phyloP scores from a whole-genome alignment of 2,329 filamentous ascomycete species.

The Bipolaris bicolor region DNA sequence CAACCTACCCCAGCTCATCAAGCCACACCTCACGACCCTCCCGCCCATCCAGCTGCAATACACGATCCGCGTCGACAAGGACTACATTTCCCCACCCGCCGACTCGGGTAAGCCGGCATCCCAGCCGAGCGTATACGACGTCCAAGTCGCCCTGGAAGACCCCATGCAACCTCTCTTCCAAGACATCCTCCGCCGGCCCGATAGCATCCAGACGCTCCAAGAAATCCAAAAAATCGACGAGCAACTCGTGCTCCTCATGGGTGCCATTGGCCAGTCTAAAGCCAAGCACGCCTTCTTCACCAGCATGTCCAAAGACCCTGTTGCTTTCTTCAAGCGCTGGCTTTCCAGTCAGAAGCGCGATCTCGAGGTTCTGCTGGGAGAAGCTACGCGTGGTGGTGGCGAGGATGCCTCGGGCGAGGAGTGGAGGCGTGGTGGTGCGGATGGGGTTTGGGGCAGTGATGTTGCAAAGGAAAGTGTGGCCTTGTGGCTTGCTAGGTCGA shows the following conservation, averaged over 20 bases:
- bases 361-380: constrained; percentile 84
- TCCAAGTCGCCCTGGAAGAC: constrained; percentile 83
- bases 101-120: constrained; percentile 72
- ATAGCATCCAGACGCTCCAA: constrained; percentile 69
- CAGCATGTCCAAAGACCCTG: constrained; percentile 78
- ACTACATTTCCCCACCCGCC: constrained; percentile 62
- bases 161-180: constrained; percentile 72
- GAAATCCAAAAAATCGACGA: constrained; percentile 81
- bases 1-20: constrained; percentile 79
- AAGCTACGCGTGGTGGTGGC: constrained; percentile 66
- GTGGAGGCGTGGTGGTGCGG: constrained; percentile 69
- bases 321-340: constrained; percentile 85
- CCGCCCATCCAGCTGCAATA: constrained; percentile 85
- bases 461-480: constrained; percentile 67
- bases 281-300: constrained; percentile 89
- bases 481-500: constrained; percentile 60
- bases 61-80: constrained; percentile 85
- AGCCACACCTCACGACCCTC: constrained; percentile 77
- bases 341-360: constrained; percentile 89
- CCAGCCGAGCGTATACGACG: constrained; percentile 84
- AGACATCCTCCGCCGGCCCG: constrained; percentile 55
- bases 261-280: constrained; percentile 82
- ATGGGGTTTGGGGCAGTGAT: constrained; percentile 68
- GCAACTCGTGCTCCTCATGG: constrained; percentile 80
- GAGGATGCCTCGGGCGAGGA: constrained; percentile 65